phyloP scores from a whole-genome alignment of 129 eudicot species.

The Flaveria bidentis region DNA sequence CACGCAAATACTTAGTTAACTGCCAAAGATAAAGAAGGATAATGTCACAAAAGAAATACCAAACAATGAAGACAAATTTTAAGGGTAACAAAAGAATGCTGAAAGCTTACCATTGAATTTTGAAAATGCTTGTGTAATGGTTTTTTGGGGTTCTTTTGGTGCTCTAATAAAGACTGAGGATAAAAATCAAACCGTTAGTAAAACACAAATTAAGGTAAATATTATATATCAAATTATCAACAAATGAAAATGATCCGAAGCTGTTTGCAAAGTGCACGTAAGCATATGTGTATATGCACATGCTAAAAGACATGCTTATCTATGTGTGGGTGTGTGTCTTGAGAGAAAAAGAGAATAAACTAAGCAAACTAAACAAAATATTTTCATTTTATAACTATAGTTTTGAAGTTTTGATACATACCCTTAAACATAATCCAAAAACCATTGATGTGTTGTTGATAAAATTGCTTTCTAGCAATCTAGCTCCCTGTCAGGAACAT shows the following conservation, averaged over 20 bases:
- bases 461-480: slow-evolving; percentile 84
- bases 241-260: background rate
- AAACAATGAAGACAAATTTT: background rate
- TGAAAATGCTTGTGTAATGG: slow-evolving; percentile 79
- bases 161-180: slow-evolving; percentile 80
- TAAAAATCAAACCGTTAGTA: slow-evolving; percentile 3
- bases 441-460: slow-evolving; percentile 97
- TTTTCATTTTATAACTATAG: background rate
- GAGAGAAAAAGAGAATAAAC: background rate
- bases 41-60: slow-evolving; percentile 6
- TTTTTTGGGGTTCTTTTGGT: slow-evolving; percentile 81
- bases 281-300: background rate
- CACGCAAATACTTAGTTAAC: slow-evolving; percentile 82
- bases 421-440: slow-evolving; percentile 84
- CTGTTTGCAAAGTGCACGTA: background rate
- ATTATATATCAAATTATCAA: background rate
- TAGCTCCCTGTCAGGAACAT: slow-evolving; percentile 54
- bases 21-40: slow-evolving; percentile 29
- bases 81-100: background rate
- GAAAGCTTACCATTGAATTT: slow-evolving; percentile 64
- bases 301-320: background rate
- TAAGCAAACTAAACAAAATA: background rate
- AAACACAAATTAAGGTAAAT: slow-evolving; percentile 1
- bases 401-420: slow-evolving; percentile 38
- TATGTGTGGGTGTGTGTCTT: background rate